Evolutionary conservation across 2,329 filamentous ascomycete genomes (phyloP).

Genomic region (Nemania diffusa): DNA sequence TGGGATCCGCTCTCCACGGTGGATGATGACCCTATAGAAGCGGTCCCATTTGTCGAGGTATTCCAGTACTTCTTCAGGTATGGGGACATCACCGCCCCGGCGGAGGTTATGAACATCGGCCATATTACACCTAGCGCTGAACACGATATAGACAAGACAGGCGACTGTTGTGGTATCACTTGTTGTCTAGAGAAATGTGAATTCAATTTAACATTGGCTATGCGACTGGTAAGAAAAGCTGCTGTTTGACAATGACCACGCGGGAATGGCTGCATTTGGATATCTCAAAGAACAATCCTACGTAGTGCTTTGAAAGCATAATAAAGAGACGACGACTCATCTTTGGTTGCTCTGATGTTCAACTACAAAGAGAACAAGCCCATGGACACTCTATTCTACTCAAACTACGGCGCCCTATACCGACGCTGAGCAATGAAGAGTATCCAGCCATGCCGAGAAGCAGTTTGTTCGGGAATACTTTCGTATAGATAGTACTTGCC

Average conservation of each 20-base stretch:
- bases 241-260: conserved; percentile 16
- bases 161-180: neutral
- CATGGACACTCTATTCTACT: neutral
- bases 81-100: no score
- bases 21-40: conserved; percentile 32
- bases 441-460: neutral
- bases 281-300: conserved; percentile 14
- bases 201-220: neutral
- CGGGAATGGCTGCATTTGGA: conserved; percentile 27
- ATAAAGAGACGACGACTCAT: conserved; percentile 10
- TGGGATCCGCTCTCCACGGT: conserved; percentile 24
- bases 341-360: neutral
- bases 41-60: conserved; percentile 11
- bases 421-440: neutral
- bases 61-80: neutral
- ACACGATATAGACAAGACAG: neutral
- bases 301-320: neutral
- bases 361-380: conserved; percentile 2
- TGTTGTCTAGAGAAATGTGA: neutral
- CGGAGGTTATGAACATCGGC: conserved; percentile 13
- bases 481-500: no score
- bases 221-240: neutral
- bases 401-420: neutral
- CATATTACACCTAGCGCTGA: conserved; percentile 9
- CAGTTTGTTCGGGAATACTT: neutral